These are phyloP conservation scores for Tuber magnatum DNA, from an alignment of 495 filamentous ascomycete species.

Conservation along the genomic window DNA sequence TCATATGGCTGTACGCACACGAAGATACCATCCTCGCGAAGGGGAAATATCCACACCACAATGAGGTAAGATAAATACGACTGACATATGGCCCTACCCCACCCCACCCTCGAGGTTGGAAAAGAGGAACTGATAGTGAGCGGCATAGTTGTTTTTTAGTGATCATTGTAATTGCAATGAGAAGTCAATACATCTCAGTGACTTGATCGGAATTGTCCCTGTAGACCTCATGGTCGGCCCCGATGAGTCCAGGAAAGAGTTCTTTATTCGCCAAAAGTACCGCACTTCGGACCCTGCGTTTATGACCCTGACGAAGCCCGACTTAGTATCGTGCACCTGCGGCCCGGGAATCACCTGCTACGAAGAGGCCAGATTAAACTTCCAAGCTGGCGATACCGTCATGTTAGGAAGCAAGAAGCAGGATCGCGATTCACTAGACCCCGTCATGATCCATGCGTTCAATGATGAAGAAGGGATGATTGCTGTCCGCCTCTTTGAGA, in stretches of 20 bases:
- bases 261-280: constrained; percentile 64
- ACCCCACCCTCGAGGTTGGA: neutral
- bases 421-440: constrained; percentile 45
- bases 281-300: constrained; percentile 49
- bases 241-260: constrained; percentile 43
- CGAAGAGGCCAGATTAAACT: constrained; percentile 27
- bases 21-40: constrained; percentile 58
- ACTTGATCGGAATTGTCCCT: constrained; percentile 50
- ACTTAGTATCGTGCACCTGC: constrained; percentile 35
- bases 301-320: constrained; percentile 48
- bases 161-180: constrained; percentile 65
- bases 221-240: constrained; percentile 53
- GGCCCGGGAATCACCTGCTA: constrained; percentile 16
- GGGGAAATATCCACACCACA: constrained; percentile 57
- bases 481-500: constrained; percentile 8
- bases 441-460: constrained; percentile 50
- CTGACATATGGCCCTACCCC: neutral
- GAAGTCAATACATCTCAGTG: constrained; percentile 44
- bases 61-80: constrained; percentile 46
- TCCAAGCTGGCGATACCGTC: constrained; percentile 51
- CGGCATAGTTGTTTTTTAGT: constrained; percentile 55
- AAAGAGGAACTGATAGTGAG: constrained; percentile 12
- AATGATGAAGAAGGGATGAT: constrained; percentile 39
- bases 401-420: constrained; percentile 42
- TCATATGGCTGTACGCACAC: constrained; percentile 66